phyloP scores from a whole-genome alignment of 1,284 basidiomycete species.

The Trametes sp. region DNA sequence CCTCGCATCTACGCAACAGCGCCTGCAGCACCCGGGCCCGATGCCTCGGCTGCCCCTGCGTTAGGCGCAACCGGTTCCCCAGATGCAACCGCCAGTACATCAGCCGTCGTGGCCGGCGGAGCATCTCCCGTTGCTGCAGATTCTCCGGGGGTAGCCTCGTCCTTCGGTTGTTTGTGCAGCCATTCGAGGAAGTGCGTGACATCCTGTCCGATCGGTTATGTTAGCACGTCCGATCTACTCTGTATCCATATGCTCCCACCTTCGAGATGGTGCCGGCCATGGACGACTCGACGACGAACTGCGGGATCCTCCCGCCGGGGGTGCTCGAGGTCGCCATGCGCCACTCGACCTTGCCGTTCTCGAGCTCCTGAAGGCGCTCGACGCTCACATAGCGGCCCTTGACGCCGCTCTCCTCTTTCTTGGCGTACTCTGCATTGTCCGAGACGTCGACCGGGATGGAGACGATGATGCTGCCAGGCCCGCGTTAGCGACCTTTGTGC shows the following conservation, averaged over 20 bases:
- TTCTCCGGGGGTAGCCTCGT: conserved; percentile 4
- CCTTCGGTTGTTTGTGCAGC: conserved; percentile 42
- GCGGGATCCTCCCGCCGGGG: conserved; percentile 72
- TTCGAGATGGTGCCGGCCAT: conserved; percentile 69
- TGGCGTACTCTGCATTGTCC: conserved; percentile 60
- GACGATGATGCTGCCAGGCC: conserved; percentile 60
- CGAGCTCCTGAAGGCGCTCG: conserved; percentile 69
- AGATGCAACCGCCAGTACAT: conserved; percentile 4
- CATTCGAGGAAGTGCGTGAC: conserved; percentile 69
- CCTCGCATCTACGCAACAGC: conserved; percentile 1
- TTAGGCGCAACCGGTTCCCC: conserved; percentile 3
- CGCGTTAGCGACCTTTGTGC: not conserved
- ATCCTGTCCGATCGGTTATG: conserved; percentile 52
- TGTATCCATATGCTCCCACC: conserved; percentile 45
- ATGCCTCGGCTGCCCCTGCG: conserved; percentile 3
- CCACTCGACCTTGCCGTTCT: conserved; percentile 75
- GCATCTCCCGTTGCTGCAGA: conserved; percentile 6
- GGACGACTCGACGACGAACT: conserved; percentile 63
- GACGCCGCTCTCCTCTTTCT: conserved; percentile 70
- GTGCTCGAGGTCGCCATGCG: conserved; percentile 81
- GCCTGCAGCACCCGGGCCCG: conserved; percentile 11
- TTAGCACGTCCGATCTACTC: not conserved
- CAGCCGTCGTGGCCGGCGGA: conserved; percentile 7
- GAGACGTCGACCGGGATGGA: conserved; percentile 76
- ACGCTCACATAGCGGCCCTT: conserved; percentile 75